Conservation (phyloP, 352 stramenopile genomes). For the Labyrinthula sp. region DNA sequence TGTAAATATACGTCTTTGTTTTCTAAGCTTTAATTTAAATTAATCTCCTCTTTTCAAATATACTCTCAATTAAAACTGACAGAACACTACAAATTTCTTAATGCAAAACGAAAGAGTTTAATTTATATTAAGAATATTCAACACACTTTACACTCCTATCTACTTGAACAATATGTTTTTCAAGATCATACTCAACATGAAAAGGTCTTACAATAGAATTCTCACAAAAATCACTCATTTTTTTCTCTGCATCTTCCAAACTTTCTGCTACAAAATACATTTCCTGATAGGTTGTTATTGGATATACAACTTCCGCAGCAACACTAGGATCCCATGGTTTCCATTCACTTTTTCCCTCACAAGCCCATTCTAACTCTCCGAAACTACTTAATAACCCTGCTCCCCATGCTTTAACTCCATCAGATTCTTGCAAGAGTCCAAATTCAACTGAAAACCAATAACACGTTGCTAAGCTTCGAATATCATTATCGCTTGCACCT, state of each 20-base stretch:
- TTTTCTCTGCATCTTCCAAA: constrained; percentile 66
- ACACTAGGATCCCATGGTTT: constrained; percentile 74
- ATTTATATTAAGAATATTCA: constrained; percentile 24
- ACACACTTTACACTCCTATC: constrained; percentile 22
- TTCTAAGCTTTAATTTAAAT: too few relatives aligned
- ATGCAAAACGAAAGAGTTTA: too few relatives aligned
- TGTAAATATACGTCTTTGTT: too few relatives aligned
- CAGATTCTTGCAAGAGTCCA: constrained; percentile 69
- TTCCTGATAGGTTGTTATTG: constrained; percentile 89
- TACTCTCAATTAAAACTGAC: too few relatives aligned
- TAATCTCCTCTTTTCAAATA: too few relatives aligned
- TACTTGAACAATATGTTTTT: constrained; percentile 24
- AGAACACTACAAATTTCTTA: too few relatives aligned
- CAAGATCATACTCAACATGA: constrained; percentile 70
- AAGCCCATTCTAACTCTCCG: constrained; percentile 86
- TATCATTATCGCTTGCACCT: constrained; percentile 78
- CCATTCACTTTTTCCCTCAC: constrained; percentile 48
- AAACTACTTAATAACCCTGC: constrained; percentile 84
- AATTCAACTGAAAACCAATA: constrained; percentile 98
- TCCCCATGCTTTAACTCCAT: constrained; percentile 77
- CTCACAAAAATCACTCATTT: constrained; percentile 81
- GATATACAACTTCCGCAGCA: constrained; percentile 74
- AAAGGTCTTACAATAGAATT: constrained; percentile 70
- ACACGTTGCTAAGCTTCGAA: constrained; percentile 70
- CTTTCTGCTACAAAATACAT: constrained; percentile 86